Conservation (phyloP, 768 basidiomycete genomes). For the Gelatoporia subvermispora region DNA sequence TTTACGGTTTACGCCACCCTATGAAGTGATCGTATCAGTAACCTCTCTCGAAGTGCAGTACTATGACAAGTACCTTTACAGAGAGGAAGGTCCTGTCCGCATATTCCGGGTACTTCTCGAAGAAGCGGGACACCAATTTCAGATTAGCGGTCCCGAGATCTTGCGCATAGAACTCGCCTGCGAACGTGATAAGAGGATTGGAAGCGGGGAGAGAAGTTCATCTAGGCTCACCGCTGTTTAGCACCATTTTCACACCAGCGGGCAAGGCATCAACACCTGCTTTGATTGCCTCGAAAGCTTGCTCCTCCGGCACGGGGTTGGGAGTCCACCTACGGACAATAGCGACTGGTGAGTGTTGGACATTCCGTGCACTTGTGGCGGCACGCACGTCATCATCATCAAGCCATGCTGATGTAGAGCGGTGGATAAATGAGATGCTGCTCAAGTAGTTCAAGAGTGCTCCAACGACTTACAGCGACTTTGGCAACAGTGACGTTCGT, state of each 20-base stretch:
- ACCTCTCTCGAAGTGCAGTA: not conserved
- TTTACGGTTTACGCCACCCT: constrained; percentile 19
- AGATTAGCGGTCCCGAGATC: constrained; percentile 39
- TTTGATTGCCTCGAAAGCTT: constrained; percentile 59
- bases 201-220: not conserved
- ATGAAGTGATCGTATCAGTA: not conserved
- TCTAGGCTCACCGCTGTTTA: constrained; percentile 41
- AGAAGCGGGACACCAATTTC: constrained; percentile 46
- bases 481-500: constrained; percentile 32
- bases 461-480: constrained; percentile 32
- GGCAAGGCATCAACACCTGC: constrained; percentile 40
- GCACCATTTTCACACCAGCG: constrained; percentile 39
- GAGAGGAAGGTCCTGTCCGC: constrained; percentile 43
- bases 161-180: constrained; percentile 53
- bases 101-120: constrained; percentile 39
- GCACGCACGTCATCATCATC: constrained; percentile 51
- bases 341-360: not conserved
- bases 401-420: constrained; percentile 37
- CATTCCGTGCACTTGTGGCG: not conserved
- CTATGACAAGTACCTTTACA: constrained; percentile 35
- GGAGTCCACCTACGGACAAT: constrained; percentile 10
- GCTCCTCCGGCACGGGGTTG: constrained; percentile 44
- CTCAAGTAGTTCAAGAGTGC: constrained; percentile 15
- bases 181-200: no score
- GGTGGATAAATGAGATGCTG: not conserved